Base-by-base conservation (phyloP, 2,329 filamentous ascomycete genomes). In the Colletotrichum australisinense region DNA sequence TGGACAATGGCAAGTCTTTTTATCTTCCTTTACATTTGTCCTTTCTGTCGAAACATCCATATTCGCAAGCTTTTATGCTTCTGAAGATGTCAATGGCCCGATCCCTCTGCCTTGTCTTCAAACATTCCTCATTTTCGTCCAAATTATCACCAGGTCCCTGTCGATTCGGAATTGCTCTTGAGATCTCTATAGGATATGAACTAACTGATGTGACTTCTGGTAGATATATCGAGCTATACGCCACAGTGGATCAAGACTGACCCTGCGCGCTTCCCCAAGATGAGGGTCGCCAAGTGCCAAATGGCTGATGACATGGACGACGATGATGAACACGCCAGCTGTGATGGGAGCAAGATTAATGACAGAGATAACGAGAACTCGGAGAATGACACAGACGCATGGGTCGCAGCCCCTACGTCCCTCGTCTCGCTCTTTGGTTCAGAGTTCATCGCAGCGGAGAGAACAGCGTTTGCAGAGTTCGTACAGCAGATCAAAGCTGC, bases 191-290 rank as follows among this genome's bases (percentile, higher is more conserved):
- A 38, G 35, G 14, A 16, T 12, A 38, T 16, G 11, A 24, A 24
- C n/a, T 19, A 24, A 5, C 24, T 28, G n/a, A 16, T 12, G 30
- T 30, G 30, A 30, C 30, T 46, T 19, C 11, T 16, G 30, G 24
- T 22, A 63, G 63, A 56, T 14, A 2, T 68, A 3, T 53, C 58
- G 2, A 55, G 55, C n/a, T 65, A 62, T 7, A 32, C 16, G 5
- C 65, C 56, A 2, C 5, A 22, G 1, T 73, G 65, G 70, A 56
- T 65, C 30, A 64, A 69, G 59, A 5, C 9, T 3, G n/a, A 69
- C 35, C 2, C 42, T 9, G 28, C 22, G 2, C 60, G 70, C 4
- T 73, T 69, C 32, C 60, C 65, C 4, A 52, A 49, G 3, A 9
- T n/a, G 7, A 55, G 35, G 28, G 12, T 38, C 35, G 4, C 12